Percentiles rank a stretch among this genome's conserved stretches.
These are phyloP conservation scores for Picea sitchensis DNA, from an alignment of 75 land plant genomes.

Conservation along the genomic window DNA sequence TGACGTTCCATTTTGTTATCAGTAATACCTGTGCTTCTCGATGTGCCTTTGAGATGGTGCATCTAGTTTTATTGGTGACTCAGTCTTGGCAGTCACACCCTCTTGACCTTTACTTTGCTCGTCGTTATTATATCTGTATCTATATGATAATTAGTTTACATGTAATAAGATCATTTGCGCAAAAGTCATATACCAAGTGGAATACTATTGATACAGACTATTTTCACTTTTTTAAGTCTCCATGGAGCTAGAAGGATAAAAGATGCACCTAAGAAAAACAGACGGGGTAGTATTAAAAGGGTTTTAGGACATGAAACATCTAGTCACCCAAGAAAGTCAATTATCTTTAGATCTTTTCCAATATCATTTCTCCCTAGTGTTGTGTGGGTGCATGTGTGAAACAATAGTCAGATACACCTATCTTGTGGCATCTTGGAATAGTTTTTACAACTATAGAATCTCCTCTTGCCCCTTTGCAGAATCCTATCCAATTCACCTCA, in stretches of 20 bases:
- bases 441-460: not conserved
- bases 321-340: not conserved
- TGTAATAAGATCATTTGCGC: not conserved
- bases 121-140: conserved; percentile 12
- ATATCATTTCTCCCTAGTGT: not conserved
- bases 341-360: not conserved
- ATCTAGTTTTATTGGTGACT: conserved; percentile 56
- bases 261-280: not conserved
- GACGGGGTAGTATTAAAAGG: not conserved
- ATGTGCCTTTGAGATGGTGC: conserved; percentile 50
- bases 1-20: not conserved
- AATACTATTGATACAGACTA: not conserved
- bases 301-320: not conserved
- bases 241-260: not conserved
- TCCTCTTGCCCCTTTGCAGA: not conserved
- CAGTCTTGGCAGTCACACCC: not conserved
- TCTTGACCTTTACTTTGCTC: conserved; percentile 14
- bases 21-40: conserved; percentile 71
- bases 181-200: not conserved
- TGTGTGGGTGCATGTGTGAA: not conserved
- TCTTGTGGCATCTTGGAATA: not conserved
- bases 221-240: not conserved
- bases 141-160: not conserved
- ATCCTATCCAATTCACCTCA: not conserved
- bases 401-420: not conserved